Percentiles rank a stretch among this genome's conserved stretches.
phyloP scores from a whole-genome alignment of 345 rosid genomes.

The Brassica rapa region DNA sequence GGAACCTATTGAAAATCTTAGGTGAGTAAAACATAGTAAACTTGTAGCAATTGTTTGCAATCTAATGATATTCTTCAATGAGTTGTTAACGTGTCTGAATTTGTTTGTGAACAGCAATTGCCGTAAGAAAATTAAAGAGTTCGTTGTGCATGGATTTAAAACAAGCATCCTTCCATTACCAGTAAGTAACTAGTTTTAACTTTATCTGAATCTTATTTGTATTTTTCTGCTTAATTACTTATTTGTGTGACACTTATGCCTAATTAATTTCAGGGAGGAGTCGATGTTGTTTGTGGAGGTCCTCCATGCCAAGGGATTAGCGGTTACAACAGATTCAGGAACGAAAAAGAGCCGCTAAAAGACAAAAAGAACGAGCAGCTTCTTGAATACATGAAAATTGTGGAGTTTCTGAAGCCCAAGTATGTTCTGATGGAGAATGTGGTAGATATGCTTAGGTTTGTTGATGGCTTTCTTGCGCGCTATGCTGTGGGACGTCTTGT shows the following conservation, averaged over 20 bases:
- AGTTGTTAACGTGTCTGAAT: neutral
- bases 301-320: constrained; percentile 92
- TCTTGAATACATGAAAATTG: constrained; percentile 64
- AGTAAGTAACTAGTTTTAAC: constrained; percentile 40
- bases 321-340: constrained; percentile 69
- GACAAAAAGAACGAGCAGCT: constrained; percentile 72
- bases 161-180: constrained; percentile 62
- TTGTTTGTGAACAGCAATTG: constrained; percentile 47
- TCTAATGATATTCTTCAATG: neutral
- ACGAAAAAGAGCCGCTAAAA: constrained; percentile 48
- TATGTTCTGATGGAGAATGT: constrained; percentile 82
- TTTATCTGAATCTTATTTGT: neutral
- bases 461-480: constrained; percentile 58
- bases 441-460: constrained; percentile 66
- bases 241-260: constrained; percentile 8
- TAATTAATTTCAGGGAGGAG: constrained; percentile 50
- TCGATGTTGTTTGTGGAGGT: constrained; percentile 81
- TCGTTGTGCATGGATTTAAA: constrained; percentile 52
- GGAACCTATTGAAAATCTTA: constrained; percentile 65
- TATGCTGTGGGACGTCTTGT: constrained; percentile 70
- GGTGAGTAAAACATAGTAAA: constrained; percentile 41
- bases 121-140: constrained; percentile 47
- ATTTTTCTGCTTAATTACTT: neutral
- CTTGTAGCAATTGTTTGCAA: neutral
- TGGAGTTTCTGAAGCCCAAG: constrained; percentile 64